Conservation (phyloP, 2,329 filamentous ascomycete species). For the Kalmusia sp. region DNA sequence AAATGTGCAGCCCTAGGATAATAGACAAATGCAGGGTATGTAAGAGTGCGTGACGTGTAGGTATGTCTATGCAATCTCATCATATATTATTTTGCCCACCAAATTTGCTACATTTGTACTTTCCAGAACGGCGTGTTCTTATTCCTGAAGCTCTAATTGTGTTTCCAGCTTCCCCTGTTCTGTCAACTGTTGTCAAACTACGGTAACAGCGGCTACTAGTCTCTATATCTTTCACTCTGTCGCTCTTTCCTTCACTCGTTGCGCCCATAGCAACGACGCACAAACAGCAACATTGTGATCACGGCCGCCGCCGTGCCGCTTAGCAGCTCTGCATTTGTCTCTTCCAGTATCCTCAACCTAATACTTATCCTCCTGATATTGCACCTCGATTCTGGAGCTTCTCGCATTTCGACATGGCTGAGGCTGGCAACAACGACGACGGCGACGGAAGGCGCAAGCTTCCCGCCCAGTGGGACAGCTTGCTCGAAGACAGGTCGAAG, state of each 20-base stretch:
- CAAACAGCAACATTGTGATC: not conserved
- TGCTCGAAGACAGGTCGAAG: constrained; percentile 29
- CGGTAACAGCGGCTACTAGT: not conserved
- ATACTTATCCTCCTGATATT: not conserved
- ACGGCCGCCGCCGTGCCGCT: not conserved
- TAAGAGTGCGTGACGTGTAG: no score
- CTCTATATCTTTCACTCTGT: not conserved
- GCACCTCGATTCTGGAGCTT: not conserved
- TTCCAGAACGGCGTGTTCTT: no score
- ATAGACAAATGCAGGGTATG: no score
- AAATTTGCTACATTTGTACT: no score
- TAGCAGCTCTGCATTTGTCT: no score
- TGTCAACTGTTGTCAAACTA: not conserved
- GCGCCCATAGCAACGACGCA: not conserved
- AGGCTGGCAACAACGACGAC: not conserved
- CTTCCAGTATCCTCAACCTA: no score
- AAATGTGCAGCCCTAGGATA: no score
- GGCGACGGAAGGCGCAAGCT: not conserved
- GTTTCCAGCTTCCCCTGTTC: not conserved
- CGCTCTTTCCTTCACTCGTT: constrained; percentile 7
- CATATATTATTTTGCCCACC: no score
- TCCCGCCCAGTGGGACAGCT: not conserved
- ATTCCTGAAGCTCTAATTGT: no score
- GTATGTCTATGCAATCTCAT: no score
- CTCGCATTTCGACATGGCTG: not conserved